A percentile compares a stretch with the other conserved stretches of the same genome.
Conservation (phyloP, 331 rosid species). For the Arachis monticola region DNA sequence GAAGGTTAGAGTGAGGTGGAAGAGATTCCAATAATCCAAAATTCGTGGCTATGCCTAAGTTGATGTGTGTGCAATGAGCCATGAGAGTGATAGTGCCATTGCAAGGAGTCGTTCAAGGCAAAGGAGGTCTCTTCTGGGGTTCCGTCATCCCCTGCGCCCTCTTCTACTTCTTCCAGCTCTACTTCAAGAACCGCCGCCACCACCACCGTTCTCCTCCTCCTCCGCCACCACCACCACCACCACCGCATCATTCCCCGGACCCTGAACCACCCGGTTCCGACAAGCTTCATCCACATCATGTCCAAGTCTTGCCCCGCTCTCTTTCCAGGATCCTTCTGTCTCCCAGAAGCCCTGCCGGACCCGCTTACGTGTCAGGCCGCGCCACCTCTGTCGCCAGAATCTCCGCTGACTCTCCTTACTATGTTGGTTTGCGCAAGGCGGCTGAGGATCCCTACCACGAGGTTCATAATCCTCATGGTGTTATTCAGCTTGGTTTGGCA, state of each 20-base stretch:
- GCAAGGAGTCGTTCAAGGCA: slow-evolving; percentile 90
- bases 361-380: slow-evolving; percentile 61
- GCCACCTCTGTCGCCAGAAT: slow-evolving; percentile 49
- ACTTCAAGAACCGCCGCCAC: slow-evolving; percentile 61
- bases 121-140: slow-evolving; percentile 87
- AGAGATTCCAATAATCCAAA: slow-evolving; percentile 2
- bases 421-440: slow-evolving; percentile 56
- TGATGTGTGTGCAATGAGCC: slow-evolving; percentile 24
- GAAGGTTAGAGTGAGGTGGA: background rate
- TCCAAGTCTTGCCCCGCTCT: slow-evolving; percentile 52
- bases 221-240: slow-evolving; percentile 34
- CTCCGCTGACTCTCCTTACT: slow-evolving; percentile 48
- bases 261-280: slow-evolving; percentile 38
- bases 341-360: slow-evolving; percentile 46
- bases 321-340: slow-evolving; percentile 62
- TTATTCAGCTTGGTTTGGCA: slow-evolving; percentile 68
- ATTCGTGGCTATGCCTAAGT: background rate
- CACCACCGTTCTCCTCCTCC: slow-evolving; percentile 38
- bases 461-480: slow-evolving; percentile 65
- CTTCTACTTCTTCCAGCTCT: slow-evolving; percentile 82
- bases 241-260: slow-evolving; percentile 37
- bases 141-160: slow-evolving; percentile 92
- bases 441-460: slow-evolving; percentile 69
- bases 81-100: slow-evolving; percentile 96
- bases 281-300: slow-evolving; percentile 20